Evolutionary conservation across 805 yeast species (phyloP).

Genomic region (Saccharomyces kudriavzevii): DNA sequence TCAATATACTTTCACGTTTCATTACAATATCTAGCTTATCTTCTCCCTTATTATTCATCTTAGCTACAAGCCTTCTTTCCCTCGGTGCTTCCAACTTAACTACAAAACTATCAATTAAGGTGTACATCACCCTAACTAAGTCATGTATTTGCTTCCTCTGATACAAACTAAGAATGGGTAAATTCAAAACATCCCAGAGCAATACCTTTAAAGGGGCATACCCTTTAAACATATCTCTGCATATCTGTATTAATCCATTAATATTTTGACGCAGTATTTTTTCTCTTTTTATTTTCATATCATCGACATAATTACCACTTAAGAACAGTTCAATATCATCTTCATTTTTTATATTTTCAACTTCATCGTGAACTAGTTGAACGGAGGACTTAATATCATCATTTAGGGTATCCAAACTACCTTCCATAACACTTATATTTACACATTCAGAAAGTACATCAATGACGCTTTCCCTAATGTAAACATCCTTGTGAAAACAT

Average conservation of each 20-base stretch:
- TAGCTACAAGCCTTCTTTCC: slow-evolving; percentile 57
- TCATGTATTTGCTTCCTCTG: slow-evolving; percentile 59
- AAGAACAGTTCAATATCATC: slow-evolving; percentile 10
- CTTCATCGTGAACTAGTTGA: slow-evolving; percentile 11
- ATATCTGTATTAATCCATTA: slow-evolving; percentile 18
- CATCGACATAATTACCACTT: slow-evolving; percentile 14
- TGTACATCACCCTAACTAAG: slow-evolving; percentile 56
- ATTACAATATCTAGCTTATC: slow-evolving; percentile 43
- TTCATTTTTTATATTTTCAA: slow-evolving; percentile 11
- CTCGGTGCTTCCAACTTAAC: slow-evolving; percentile 62
- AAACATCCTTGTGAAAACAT: slow-evolving; percentile 47
- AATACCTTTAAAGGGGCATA: slow-evolving; percentile 49
- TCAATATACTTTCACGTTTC: slow-evolving; percentile 42
- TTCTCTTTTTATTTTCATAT: slow-evolving; percentile 17
- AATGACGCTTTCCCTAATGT: slow-evolving; percentile 44
- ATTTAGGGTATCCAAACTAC: slow-evolving; percentile 54
- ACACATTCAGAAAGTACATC: slow-evolving; percentile 43
- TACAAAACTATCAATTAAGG: slow-evolving; percentile 49
- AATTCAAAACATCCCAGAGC: slow-evolving; percentile 64
- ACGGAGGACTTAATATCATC: slow-evolving; percentile 45
- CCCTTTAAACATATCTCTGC: slow-evolving; percentile 25
- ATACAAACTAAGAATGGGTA: slow-evolving; percentile 49
- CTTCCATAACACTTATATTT: slow-evolving; percentile 59
- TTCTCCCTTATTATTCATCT: slow-evolving; percentile 34
- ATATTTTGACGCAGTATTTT: slow-evolving; percentile 22